Evolutionary conservation across 805 yeast species (phyloP).

Genomic region (Hyphopichia homilentoma): DNA sequence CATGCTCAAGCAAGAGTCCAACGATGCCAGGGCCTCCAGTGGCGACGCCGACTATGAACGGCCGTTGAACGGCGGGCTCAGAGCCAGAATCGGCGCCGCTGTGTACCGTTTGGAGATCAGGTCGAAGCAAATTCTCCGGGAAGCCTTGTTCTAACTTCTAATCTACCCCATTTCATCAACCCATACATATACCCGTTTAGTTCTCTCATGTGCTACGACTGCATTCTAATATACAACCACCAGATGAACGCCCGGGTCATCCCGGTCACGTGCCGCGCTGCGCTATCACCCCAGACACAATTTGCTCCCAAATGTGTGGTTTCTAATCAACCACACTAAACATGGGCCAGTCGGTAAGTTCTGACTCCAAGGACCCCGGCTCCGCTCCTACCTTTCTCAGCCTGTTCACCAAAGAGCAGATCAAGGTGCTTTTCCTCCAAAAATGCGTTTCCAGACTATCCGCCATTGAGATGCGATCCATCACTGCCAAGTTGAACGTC

Average conservation of each 20-base stretch:
- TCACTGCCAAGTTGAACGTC: slow-evolving; percentile 12
- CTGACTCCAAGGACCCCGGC: slow-evolving; percentile 2
- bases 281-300: too few relatives aligned
- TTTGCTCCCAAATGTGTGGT: too few relatives aligned
- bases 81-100: slow-evolving; percentile 17
- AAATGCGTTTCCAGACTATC: slow-evolving; percentile 13
- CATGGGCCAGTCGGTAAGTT: slow-evolving; percentile 20
- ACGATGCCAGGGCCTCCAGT: slow-evolving; percentile 19
- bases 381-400: slow-evolving; percentile 5
- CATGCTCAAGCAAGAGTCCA: slow-evolving; percentile 40
- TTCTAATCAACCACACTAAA: too few relatives aligned
- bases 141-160: slow-evolving; percentile 13
- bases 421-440: slow-evolving; percentile 15
- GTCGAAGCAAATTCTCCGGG: slow-evolving; percentile 25
- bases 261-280: neutral
- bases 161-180: neutral
- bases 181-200: neutral
- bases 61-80: slow-evolving; percentile 13
- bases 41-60: slow-evolving; percentile 25
- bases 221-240: neutral
- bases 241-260: neutral
- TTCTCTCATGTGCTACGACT: neutral
- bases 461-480: slow-evolving; percentile 16
- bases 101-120: slow-evolving; percentile 27
- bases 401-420: slow-evolving; percentile 16